Percentiles rank a stretch among this genome's conserved stretches.
phyloP scores from a whole-genome alignment of 495 filamentous ascomycete species.

The Terfezia boudieri region DNA sequence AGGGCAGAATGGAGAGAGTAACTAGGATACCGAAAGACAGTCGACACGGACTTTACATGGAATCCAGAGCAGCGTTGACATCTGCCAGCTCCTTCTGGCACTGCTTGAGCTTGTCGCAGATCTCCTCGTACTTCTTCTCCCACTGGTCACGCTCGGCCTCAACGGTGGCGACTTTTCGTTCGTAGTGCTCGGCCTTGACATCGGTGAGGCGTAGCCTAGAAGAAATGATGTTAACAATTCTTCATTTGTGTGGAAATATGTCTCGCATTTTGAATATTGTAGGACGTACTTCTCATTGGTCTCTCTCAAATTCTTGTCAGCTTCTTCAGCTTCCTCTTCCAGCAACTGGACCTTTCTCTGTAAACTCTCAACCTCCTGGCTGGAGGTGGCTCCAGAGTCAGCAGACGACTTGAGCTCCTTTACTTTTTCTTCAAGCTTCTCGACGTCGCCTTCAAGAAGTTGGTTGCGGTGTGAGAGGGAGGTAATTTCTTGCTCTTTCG shows the following conservation, averaged over 20 bases:
- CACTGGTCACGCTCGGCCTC: constrained; percentile 72
- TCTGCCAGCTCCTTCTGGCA: constrained; percentile 62
- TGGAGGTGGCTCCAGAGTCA: constrained; percentile 47
- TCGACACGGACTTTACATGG: too few species aligned
- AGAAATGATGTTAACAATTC: constrained; percentile 3
- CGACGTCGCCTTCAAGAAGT: constrained; percentile 69
- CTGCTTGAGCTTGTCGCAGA: constrained; percentile 62
- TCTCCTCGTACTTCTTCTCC: constrained; percentile 94
- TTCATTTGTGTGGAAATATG: constrained; percentile 1
- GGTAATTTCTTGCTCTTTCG: constrained; percentile 93
- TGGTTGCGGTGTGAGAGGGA: constrained; percentile 82
- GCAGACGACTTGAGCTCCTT: constrained; percentile 60
- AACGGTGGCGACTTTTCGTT: constrained; percentile 95
- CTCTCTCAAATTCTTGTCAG: constrained; percentile 82
- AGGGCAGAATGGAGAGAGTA: too few species aligned
- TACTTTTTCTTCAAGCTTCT: constrained; percentile 58
- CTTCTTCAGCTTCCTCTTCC: constrained; percentile 91
- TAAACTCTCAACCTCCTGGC: constrained; percentile 68
- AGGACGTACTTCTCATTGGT: constrained; percentile 84
- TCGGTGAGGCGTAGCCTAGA: constrained; percentile 88
- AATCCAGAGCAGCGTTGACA: too few species aligned
- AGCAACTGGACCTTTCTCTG: constrained; percentile 82
- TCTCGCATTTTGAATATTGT: constrained; percentile 2
- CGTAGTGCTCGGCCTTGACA: constrained; percentile 96
- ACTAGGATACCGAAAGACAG: too few species aligned